Conservation (phyloP, 192 early-diverging fungal genomes). For the Coemansia sp. region DNA sequence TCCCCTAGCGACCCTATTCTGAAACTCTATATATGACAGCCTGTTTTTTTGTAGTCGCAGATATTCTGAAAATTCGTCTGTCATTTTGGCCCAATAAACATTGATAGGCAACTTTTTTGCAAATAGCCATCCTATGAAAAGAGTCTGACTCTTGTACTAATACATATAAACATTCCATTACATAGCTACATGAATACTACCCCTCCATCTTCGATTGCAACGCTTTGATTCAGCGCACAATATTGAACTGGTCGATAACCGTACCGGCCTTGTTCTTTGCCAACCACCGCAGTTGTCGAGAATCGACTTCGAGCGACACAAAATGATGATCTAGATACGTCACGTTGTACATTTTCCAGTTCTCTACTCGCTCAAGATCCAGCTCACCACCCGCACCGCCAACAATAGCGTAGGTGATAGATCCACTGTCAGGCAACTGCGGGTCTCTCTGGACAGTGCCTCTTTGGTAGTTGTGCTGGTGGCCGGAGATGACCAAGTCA, state of each 20-base stretch:
- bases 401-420: slow-evolving; percentile 62
- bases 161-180: background rate
- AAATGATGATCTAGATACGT: slow-evolving; percentile 58
- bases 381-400: slow-evolving; percentile 73
- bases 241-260: slow-evolving; percentile 33
- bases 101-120: background rate
- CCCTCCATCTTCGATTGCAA: background rate
- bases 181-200: background rate
- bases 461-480: slow-evolving; percentile 80
- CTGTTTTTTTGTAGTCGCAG: too few relatives aligned
- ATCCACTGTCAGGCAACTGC: background rate
- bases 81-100: background rate
- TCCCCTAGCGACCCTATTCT: too few relatives aligned
- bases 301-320: slow-evolving; percentile 50
- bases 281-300: slow-evolving; percentile 29
- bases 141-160: background rate
- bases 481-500: slow-evolving; percentile 76
- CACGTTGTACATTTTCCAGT: slow-evolving; percentile 65
- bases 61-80: too few relatives aligned
- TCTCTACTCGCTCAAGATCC: slow-evolving; percentile 64
- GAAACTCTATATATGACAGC: too few relatives aligned
- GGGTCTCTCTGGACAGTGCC: slow-evolving; percentile 23
- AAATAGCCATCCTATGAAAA: background rate
- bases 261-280: slow-evolving; percentile 23
- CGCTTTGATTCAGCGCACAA: background rate